Evolutionary conservation across 106 monocot species (phyloP).

Genomic region (Dendrobium huoshanense): DNA sequence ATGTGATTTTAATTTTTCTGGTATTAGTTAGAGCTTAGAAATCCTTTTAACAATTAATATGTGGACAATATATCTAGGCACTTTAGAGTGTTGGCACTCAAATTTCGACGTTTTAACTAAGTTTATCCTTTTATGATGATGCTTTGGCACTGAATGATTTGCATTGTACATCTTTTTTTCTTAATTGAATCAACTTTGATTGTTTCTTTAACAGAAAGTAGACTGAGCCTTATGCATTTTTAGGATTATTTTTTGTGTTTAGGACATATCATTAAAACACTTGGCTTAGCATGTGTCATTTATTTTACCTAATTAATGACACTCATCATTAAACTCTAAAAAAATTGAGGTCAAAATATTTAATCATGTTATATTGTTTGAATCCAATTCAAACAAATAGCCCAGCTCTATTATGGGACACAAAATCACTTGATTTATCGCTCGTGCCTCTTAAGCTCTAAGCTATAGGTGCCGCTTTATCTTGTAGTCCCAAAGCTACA

Average conservation of each 20-base stretch:
- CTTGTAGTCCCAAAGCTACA: too few relatives aligned
- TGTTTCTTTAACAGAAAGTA: background rate
- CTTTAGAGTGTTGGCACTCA: background rate
- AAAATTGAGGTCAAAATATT: too few relatives aligned
- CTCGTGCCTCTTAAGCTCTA: too few relatives aligned
- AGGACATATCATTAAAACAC: background rate
- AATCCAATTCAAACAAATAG: too few relatives aligned
- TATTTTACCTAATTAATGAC: too few relatives aligned
- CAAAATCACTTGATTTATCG: too few relatives aligned
- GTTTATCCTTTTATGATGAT: too few relatives aligned
- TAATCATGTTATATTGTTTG: too few relatives aligned
- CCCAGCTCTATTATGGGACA: too few relatives aligned
- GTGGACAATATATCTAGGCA: background rate
- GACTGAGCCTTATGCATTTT: background rate
- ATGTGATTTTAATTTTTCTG: background rate
- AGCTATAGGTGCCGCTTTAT: too few relatives aligned
- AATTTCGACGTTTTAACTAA: background rate
- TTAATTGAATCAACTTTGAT: background rate
- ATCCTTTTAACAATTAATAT: background rate
- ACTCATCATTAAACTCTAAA: too few relatives aligned
- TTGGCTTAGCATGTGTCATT: too few relatives aligned
- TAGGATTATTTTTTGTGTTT: background rate
- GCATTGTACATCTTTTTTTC: background rate
- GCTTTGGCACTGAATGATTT: background rate
- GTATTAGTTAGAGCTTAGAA: background rate